Conservation (phyloP, 2,329 filamentous ascomycete genomes). For the Chrysoporthe deuterocubensis region DNA sequence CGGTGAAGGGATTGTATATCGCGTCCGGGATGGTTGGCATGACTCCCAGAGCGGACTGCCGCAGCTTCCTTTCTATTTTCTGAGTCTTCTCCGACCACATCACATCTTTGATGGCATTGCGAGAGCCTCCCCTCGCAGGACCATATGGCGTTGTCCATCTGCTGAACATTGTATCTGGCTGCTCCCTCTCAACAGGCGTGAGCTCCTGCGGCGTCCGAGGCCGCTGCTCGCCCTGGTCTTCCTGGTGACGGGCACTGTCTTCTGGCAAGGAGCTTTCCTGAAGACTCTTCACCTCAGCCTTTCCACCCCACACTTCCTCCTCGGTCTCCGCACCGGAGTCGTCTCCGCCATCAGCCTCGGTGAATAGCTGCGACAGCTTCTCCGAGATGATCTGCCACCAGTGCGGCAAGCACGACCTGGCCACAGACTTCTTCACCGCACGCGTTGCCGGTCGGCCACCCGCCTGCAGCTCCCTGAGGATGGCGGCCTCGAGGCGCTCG, state of each 20-base stretch:
- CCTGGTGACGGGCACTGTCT: not conserved
- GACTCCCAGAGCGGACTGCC: not conserved
- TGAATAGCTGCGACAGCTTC: constrained; percentile 2
- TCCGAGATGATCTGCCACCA: constrained; percentile 14
- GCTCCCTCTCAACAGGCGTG: not conserved
- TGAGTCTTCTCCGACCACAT: not conserved
- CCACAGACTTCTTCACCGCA: not conserved
- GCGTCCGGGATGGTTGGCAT: not conserved
- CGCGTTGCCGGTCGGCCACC: not conserved
- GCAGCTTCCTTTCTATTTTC: not conserved
- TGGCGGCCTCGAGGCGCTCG: constrained; percentile 1
- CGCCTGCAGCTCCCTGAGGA: not conserved
- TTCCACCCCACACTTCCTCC: constrained; percentile 22
- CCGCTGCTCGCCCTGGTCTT: not conserved
- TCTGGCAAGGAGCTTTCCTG: not conserved
- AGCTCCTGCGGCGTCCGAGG: not conserved
- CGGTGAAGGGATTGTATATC: not conserved
- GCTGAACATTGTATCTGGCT: not conserved
- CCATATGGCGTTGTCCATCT: constrained; percentile 2
- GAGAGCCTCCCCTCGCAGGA: not conserved
- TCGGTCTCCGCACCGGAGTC: not conserved
- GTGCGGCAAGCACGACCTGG: constrained; percentile 15
- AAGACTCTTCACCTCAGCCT: not conserved
- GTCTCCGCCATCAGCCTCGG: not conserved
- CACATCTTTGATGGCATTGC: not conserved